These are phyloP conservation scores for Gracilaria gracilis DNA, from an alignment of 23 red algal species.

Conservation along the genomic window DNA sequence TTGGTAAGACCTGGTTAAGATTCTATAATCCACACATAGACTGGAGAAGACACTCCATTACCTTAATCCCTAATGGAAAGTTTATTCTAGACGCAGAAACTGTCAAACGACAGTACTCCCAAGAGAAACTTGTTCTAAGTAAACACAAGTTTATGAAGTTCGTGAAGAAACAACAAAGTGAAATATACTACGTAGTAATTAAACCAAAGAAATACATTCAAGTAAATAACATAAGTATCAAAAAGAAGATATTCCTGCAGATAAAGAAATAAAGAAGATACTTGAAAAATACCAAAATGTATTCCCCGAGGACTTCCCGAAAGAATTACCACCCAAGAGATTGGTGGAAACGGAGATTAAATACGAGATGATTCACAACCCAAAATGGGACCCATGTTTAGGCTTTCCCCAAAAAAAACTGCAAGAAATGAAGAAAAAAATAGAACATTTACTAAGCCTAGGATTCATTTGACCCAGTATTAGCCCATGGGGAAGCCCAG, in stretches of 20 bases:
- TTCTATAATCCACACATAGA: slow-evolving; percentile 10
- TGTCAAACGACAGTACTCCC: slow-evolving; percentile 27
- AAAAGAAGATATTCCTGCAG: too few species aligned
- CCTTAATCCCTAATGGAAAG: neutral
- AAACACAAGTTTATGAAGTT: slow-evolving; percentile 26
- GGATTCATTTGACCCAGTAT: slow-evolving; percentile 26
- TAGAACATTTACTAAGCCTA: neutral
- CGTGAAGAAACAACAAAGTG: slow-evolving; percentile 23
- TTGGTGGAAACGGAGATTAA: slow-evolving; percentile 37
- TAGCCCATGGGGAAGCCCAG: slow-evolving; percentile 40
- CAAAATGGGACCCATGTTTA: slow-evolving; percentile 26
- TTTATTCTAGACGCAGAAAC: slow-evolving; percentile 44
- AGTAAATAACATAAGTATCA: too few species aligned
- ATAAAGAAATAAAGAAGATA: too few species aligned
- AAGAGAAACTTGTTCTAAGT: slow-evolving; percentile 3
- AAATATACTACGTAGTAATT: slow-evolving; percentile 1
- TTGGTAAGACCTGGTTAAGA: neutral
- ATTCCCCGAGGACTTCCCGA: neutral
- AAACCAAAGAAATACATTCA: too few species aligned
- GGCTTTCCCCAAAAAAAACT: neutral
- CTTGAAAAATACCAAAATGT: too few species aligned
- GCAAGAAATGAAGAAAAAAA: slow-evolving; percentile 26
- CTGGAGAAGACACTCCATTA: slow-evolving; percentile 31
- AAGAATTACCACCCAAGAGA: neutral
- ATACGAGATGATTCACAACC: neutral